These are phyloP conservation scores for Boletus pseudo-olivaceus DNA, from an alignment of 768 basidiomycete genomes.

Conservation along the genomic window DNA sequence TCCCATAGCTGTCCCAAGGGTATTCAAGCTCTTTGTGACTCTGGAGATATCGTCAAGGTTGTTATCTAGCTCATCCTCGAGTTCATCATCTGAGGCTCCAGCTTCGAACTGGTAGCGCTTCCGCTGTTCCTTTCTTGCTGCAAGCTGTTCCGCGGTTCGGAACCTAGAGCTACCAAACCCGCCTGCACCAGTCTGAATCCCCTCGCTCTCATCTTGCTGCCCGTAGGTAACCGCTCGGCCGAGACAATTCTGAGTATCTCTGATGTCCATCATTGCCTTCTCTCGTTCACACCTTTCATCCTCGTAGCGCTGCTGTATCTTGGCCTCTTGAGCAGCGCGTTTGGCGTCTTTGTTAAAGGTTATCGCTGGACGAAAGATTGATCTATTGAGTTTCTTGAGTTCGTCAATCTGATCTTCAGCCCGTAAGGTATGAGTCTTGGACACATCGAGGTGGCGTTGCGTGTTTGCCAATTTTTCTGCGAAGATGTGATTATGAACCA, in stretches of 20 bases:
- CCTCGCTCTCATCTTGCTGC: slow-evolving; percentile 45
- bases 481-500: neutral
- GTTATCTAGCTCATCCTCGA: slow-evolving; percentile 91
- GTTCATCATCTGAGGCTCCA: slow-evolving; percentile 85
- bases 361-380: slow-evolving; percentile 91
- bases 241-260: slow-evolving; percentile 83
- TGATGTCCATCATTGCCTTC: slow-evolving; percentile 79
- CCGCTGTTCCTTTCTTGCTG: slow-evolving; percentile 62
- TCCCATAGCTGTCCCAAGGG: slow-evolving; percentile 77
- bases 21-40: slow-evolving; percentile 73
- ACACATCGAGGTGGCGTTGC: slow-evolving; percentile 89
- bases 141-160: slow-evolving; percentile 49
- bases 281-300: slow-evolving; percentile 83
- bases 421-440: slow-evolving; percentile 80
- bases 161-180: slow-evolving; percentile 39
- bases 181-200: slow-evolving; percentile 28
- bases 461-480: slow-evolving; percentile 88
- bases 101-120: slow-evolving; percentile 90
- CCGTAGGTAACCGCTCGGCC: slow-evolving; percentile 70
- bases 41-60: slow-evolving; percentile 86
- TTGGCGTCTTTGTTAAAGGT: slow-evolving; percentile 93
- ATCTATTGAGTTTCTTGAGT: slow-evolving; percentile 89
- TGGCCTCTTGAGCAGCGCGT: slow-evolving; percentile 80
- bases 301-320: slow-evolving; percentile 80
- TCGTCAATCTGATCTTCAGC: slow-evolving; percentile 95